Conservation (phyloP, 163 green algal genomes). For the Scenedesmus sp. region DNA sequence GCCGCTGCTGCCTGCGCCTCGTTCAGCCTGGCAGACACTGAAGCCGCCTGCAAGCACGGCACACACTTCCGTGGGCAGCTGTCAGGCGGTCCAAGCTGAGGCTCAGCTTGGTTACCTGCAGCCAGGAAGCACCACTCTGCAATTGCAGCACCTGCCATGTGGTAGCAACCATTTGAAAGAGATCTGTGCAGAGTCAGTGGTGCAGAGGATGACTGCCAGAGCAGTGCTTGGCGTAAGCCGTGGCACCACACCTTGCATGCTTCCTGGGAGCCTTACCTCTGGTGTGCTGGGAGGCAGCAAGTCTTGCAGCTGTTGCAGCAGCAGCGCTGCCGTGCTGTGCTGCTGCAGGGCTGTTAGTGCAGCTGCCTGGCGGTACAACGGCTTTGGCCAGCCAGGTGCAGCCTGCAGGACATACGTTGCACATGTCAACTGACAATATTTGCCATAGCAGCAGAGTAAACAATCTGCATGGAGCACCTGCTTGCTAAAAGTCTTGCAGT, state of each 20-base stretch:
- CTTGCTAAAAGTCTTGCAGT: background rate
- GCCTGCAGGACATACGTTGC: background rate
- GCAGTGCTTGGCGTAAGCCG: background rate
- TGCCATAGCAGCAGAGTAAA: background rate
- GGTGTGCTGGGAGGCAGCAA: background rate
- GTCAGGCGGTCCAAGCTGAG: too few relatives aligned
- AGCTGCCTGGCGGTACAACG: background rate
- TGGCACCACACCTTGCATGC: background rate
- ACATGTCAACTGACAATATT: background rate
- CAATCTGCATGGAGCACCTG: background rate
- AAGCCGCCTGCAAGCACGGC: background rate
- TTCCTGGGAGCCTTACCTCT: slow-evolving; percentile 22
- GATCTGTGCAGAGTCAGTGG: too few relatives aligned
- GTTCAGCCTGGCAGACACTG: background rate
- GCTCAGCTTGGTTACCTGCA: too few relatives aligned
- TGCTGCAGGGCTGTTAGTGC: slow-evolving; percentile 30
- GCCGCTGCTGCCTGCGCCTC: background rate
- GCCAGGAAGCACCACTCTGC: too few relatives aligned
- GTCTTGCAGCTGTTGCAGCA: background rate
- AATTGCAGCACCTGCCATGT: too few relatives aligned
- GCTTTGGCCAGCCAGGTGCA: slow-evolving; percentile 38
- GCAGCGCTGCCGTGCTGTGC: slow-evolving; percentile 7
- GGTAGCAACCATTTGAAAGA: too few relatives aligned
- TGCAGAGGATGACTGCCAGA: too few relatives aligned
- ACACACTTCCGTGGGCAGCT: background rate